These are phyloP conservation scores for Silene conica DNA, from an alignment of 148 eudicot species.

Conservation along the genomic window DNA sequence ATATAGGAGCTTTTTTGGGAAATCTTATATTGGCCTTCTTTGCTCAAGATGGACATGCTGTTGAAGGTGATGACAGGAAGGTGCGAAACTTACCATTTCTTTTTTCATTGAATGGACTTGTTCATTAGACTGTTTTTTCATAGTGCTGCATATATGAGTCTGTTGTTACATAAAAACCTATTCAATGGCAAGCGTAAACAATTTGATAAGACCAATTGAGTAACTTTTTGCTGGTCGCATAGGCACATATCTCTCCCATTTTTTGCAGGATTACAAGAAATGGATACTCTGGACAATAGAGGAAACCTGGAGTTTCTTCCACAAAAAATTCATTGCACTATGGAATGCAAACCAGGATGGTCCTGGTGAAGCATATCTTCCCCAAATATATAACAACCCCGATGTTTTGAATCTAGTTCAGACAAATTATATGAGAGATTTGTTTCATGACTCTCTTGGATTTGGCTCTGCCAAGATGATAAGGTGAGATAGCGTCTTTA, in stretches of 20 bases:
- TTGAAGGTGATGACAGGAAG: conserved; percentile 52
- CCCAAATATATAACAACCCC: conserved; percentile 58
- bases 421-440: conserved; percentile 51
- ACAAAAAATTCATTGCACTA: conserved; percentile 56
- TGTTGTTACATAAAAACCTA: too few species aligned
- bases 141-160: not conserved
- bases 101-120: not conserved
- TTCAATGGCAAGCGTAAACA: too few species aligned
- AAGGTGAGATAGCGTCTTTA: conserved; percentile 34
- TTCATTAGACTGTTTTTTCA: not conserved
- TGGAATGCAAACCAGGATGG: conserved; percentile 86
- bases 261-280: conserved; percentile 50
- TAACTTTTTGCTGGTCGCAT: too few species aligned
- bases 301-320: conserved; percentile 76
- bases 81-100: conserved; percentile 23
- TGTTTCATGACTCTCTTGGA: conserved; percentile 81
- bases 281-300: conserved; percentile 67
- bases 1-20: conserved; percentile 88
- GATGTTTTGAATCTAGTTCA: conserved; percentile 55
- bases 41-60: conserved; percentile 83
- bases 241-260: too few species aligned
- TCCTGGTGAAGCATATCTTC: conserved; percentile 85
- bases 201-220: too few species aligned
- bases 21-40: conserved; percentile 80
- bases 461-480: conserved; percentile 96